Evolutionary conservation across 257 asterid species (phyloP).

Genomic region (Linaria vulgaris): DNA sequence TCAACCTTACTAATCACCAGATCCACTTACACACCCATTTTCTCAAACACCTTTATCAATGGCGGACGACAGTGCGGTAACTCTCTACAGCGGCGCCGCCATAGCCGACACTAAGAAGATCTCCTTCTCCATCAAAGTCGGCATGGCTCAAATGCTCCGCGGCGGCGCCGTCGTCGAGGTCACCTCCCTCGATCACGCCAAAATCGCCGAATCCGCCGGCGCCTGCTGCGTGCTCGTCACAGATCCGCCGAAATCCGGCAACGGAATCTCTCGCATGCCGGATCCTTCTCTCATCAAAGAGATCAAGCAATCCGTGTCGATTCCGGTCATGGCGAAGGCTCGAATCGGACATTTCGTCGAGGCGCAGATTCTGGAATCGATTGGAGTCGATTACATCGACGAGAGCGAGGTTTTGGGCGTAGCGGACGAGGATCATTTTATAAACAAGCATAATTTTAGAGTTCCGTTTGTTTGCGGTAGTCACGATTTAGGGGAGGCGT

Average conservation of each 20-base stretch:
- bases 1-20: too few species aligned
- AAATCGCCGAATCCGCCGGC: slow-evolving; percentile 83
- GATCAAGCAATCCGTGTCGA: slow-evolving; percentile 60
- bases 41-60: slow-evolving; percentile 28
- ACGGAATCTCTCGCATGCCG: slow-evolving; percentile 77
- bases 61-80: slow-evolving; percentile 81
- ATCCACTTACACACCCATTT: slow-evolving; percentile 28
- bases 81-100: slow-evolving; percentile 67
- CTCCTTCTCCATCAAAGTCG: slow-evolving; percentile 67
- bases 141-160: slow-evolving; percentile 75
- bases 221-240: slow-evolving; percentile 68
- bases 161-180: slow-evolving; percentile 84
- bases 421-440: slow-evolving; percentile 69
- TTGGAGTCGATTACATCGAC: slow-evolving; percentile 76
- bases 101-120: slow-evolving; percentile 66
- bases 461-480: slow-evolving; percentile 73
- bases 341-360: slow-evolving; percentile 90
- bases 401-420: slow-evolving; percentile 65
- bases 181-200: slow-evolving; percentile 60
- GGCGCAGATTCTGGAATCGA: slow-evolving; percentile 75
- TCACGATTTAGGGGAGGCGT: slow-evolving; percentile 79
- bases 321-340: slow-evolving; percentile 68
- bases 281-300: slow-evolving; percentile 73
- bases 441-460: slow-evolving; percentile 74
- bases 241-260: slow-evolving; percentile 49